phyloP scores from a whole-genome alignment of 2,329 filamentous ascomycete genomes.

The Colletotrichum sp. region DNA sequence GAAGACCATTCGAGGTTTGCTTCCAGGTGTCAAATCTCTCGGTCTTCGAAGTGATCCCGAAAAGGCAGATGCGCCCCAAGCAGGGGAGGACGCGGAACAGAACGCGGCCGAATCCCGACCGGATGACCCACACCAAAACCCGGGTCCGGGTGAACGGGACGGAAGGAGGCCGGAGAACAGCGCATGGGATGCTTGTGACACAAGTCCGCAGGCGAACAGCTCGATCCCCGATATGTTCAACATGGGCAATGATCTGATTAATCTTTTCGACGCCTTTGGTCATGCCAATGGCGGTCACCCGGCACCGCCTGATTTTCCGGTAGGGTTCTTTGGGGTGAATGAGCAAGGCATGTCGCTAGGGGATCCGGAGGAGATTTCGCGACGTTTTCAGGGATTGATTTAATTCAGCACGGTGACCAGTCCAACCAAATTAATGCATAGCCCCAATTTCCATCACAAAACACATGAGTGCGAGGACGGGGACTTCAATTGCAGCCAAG shows the following conservation, averaged over 20 bases:
- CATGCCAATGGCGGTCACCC: neutral
- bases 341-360: slow-evolving; percentile 10
- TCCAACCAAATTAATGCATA: fast-evolving
- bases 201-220: neutral
- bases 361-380: slow-evolving; percentile 33
- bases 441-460: fast-evolving
- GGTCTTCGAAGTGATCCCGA: slow-evolving; percentile 25
- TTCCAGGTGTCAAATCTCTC: slow-evolving; percentile 34
- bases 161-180: neutral
- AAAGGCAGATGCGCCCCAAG: neutral
- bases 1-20: slow-evolving; percentile 38
- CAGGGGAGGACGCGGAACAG: neutral
- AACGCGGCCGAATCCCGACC: slow-evolving; percentile 6
- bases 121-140: neutral
- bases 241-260: slow-evolving; percentile 39
- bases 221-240: slow-evolving; percentile 36
- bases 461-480: neutral
- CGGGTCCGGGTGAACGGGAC: neutral
- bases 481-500: neutral
- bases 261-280: slow-evolving; percentile 39
- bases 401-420: neutral
- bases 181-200: neutral
- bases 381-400: slow-evolving; percentile 37
- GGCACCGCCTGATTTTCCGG: slow-evolving; percentile 16
- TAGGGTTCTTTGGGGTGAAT: neutral